phyloP scores from a whole-genome alignment of 352 stramenopile species.

The Plasmopara muralis region DNA sequence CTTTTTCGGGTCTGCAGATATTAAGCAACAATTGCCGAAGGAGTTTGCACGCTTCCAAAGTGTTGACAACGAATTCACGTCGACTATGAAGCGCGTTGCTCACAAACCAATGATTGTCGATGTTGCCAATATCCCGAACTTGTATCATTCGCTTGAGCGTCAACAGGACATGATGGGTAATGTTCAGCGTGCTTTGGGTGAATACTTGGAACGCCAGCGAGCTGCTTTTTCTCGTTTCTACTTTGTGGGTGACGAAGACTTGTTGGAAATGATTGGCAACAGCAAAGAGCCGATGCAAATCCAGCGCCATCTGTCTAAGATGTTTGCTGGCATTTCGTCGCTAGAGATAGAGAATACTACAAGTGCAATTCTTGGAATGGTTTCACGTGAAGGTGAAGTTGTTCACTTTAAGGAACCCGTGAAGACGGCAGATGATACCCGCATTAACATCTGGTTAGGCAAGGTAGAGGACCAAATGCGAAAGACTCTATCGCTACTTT shows the following conservation, averaged over 20 bases:
- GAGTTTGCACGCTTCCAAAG: conserved; percentile 98
- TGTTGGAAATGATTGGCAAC: conserved; percentile 99
- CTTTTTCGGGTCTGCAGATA: conserved; percentile 97
- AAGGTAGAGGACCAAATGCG: conserved; percentile 97
- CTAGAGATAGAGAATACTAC: conserved; percentile 76
- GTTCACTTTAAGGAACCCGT: conserved; percentile 93
- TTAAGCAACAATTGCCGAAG: conserved; percentile 98
- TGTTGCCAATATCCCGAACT: conserved; percentile 82
- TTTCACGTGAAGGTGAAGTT: conserved; percentile 98
- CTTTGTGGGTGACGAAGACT: conserved; percentile 99
- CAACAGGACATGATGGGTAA: conserved; percentile 97
- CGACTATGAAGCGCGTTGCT: conserved; percentile 96
- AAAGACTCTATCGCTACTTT: conserved; percentile 91
- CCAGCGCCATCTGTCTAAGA: conserved; percentile 96
- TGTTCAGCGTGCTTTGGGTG: conserved; percentile 99
- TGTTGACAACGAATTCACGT: conserved; percentile 98
- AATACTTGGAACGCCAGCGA: conserved; percentile 99
- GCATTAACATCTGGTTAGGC: conserved; percentile 94
- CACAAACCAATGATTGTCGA: conserved; percentile 97
- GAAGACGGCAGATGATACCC: conserved; percentile 83
- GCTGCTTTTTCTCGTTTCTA: conserved; percentile 98
- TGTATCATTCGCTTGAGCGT: conserved; percentile 90
- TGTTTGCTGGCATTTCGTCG: conserved; percentile 98
- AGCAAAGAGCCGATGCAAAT: conserved; percentile 97
- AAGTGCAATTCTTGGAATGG: conserved; percentile 88